These are phyloP conservation scores for Heliocybe sulcata DNA, from an alignment of 1,284 basidiomycete species.

Conservation along the genomic window DNA sequence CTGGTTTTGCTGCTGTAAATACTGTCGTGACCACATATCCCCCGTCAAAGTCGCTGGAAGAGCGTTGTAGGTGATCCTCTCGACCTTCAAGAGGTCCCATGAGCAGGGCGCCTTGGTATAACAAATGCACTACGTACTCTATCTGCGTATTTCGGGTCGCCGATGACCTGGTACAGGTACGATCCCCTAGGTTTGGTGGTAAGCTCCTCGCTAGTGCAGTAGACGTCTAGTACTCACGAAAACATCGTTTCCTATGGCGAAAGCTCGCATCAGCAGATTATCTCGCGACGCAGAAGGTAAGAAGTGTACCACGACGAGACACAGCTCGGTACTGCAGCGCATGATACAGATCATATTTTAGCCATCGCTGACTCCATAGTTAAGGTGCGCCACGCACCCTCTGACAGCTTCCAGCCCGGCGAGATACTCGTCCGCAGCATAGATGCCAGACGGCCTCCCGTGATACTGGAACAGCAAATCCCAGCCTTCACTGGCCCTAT, in stretches of 20 bases:
- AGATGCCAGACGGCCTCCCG: constrained; percentile 52
- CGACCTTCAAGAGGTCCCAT: constrained; percentile 30
- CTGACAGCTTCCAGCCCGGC: constrained; percentile 45
- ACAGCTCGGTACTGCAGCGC: constrained; percentile 39
- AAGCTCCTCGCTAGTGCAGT: neutral
- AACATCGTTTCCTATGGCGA: constrained; percentile 48
- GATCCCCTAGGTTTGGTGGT: constrained; percentile 30
- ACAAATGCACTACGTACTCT: constrained; percentile 23
- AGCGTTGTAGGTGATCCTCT: constrained; percentile 52
- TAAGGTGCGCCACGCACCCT: constrained; percentile 33
- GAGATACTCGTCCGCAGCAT: constrained; percentile 51
- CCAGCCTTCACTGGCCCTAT: constrained; percentile 44
- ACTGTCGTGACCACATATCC: constrained; percentile 55
- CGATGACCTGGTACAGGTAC: constrained; percentile 50
- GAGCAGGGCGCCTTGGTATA: neutral
- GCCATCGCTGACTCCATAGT: too few species aligned
- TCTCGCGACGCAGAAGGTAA: neutral
- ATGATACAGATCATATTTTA: too few species aligned
- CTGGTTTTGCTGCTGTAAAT: constrained; percentile 55
- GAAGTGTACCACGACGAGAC: constrained; percentile 44
- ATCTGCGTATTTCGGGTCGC: constrained; percentile 49
- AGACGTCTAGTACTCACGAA: constrained; percentile 33
- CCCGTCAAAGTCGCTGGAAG: constrained; percentile 48
- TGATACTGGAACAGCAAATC: constrained; percentile 55
- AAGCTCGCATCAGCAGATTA: neutral